Conservation (phyloP, 768 basidiomycete genomes). For the Serpula lacrymans region DNA sequence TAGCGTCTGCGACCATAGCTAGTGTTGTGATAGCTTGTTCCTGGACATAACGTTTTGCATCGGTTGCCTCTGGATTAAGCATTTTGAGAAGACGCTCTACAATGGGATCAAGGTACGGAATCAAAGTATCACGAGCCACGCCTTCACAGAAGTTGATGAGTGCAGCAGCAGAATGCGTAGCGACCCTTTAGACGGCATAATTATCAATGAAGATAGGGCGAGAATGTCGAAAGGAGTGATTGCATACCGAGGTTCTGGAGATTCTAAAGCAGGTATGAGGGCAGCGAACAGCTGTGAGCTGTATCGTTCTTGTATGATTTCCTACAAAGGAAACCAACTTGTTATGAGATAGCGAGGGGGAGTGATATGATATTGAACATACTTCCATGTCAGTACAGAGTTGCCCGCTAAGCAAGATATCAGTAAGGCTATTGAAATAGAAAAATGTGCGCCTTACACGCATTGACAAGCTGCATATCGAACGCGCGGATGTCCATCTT, state of each 20-base stretch:
- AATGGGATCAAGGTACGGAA: conserved; percentile 78
- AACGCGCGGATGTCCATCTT: conserved; percentile 73
- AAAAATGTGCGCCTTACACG: conserved; percentile 45
- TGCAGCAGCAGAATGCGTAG: conserved; percentile 81
- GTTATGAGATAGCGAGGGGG: neutral
- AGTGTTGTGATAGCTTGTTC: conserved; percentile 87
- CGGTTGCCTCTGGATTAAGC: conserved; percentile 49
- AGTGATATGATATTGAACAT: conserved; percentile 11
- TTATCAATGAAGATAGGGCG: conserved; percentile 3
- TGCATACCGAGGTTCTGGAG: conserved; percentile 65
- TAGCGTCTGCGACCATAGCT: conserved; percentile 87
- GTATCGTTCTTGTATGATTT: conserved; percentile 70
- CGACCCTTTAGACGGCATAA: conserved; percentile 57
- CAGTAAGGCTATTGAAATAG: conserved; percentile 4
- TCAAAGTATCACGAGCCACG: conserved; percentile 65
- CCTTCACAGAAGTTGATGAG: conserved; percentile 92
- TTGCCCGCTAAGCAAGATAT: conserved; percentile 57
- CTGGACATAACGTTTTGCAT: conserved; percentile 64
- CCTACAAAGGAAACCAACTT: conserved; percentile 36
- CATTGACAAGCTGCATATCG: conserved; percentile 83
- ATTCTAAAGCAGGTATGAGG: conserved; percentile 70
- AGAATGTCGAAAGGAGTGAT: neutral
- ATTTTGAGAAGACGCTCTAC: conserved; percentile 61
- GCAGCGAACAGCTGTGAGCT: conserved; percentile 67
- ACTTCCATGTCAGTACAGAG: conserved; percentile 88